Conservation (phyloP, 2,329 filamentous ascomycete genomes). For the Penicillium sp. region DNA sequence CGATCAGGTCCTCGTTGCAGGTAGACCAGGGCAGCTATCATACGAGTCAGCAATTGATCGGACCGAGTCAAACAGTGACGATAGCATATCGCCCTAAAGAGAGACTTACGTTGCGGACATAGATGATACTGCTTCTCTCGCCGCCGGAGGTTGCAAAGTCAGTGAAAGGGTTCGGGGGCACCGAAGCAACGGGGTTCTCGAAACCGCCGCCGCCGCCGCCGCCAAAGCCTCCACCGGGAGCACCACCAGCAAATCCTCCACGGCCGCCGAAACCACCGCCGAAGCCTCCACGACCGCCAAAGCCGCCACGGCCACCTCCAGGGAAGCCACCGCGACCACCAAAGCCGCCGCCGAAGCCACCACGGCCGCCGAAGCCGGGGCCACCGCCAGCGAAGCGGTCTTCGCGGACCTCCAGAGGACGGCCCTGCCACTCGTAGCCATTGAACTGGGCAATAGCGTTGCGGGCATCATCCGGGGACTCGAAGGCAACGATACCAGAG, state of each 20-base stretch:
- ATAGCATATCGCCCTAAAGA: background rate
- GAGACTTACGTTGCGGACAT: slow-evolving; percentile 88
- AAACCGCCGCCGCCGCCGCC: slow-evolving; percentile 43
- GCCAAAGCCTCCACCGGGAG: slow-evolving; percentile 47
- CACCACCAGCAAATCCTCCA: slow-evolving; percentile 50
- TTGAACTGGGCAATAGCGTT: slow-evolving; percentile 98
- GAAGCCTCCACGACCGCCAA: slow-evolving; percentile 57
- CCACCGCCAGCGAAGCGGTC: slow-evolving; percentile 76
- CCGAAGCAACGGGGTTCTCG: slow-evolving; percentile 51
- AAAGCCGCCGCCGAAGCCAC: slow-evolving; percentile 56
- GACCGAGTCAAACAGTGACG: background rate
- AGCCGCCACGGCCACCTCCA: slow-evolving; percentile 55
- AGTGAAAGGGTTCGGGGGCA: slow-evolving; percentile 82
- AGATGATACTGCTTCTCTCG: slow-evolving; percentile 82
- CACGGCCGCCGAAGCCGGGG: slow-evolving; percentile 60
- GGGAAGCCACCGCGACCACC: slow-evolving; percentile 56
- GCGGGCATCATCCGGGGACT: slow-evolving; percentile 89
- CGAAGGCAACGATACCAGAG: slow-evolving; percentile 95
- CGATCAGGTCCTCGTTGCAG: slow-evolving; percentile 94
- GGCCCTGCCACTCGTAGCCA: slow-evolving; percentile 97
- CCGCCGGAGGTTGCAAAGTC: slow-evolving; percentile 87
- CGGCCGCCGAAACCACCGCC: slow-evolving; percentile 50
- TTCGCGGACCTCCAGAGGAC: slow-evolving; percentile 89
- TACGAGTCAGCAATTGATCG: slow-evolving; percentile 3
- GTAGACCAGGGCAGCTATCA: slow-evolving; percentile 95